Evolutionary conservation across 208 protist species (phyloP).

Genomic region (Trypanosoma brucei): DNA sequence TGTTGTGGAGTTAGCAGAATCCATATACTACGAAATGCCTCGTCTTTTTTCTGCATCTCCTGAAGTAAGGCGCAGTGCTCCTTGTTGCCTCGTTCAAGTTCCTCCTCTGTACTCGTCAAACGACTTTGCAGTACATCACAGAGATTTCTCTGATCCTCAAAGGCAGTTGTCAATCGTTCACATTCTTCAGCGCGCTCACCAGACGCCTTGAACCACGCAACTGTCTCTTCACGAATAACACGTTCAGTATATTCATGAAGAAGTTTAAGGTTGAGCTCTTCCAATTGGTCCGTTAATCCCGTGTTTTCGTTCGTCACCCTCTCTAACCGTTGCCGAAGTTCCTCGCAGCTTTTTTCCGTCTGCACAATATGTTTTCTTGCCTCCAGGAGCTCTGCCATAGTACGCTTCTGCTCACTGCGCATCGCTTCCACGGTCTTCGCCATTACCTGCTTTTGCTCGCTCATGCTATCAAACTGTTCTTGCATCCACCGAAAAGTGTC

Average conservation of each 20-base stretch:
- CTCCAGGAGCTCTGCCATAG: constrained; percentile 23
- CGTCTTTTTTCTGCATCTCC: constrained; percentile 30
- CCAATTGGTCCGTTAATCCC: constrained; percentile 14
- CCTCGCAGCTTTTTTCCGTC: constrained; percentile 6
- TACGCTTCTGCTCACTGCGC: constrained; percentile 21
- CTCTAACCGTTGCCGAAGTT: neutral
- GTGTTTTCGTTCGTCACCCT: constrained; percentile 9
- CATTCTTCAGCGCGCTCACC: constrained; percentile 28
- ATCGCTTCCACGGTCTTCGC: constrained; percentile 15
- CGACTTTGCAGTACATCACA: constrained; percentile 35
- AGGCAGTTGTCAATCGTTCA: constrained; percentile 32
- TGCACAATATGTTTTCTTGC: constrained; percentile 15
- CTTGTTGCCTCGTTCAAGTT: constrained; percentile 34
- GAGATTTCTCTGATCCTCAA: constrained; percentile 36
- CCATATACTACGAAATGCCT: constrained; percentile 40
- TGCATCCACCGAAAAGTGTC: constrained; percentile 26
- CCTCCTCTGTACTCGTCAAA: constrained; percentile 35
- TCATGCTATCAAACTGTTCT: constrained; percentile 16
- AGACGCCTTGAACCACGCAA: constrained; percentile 28
- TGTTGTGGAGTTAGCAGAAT: constrained; percentile 38
- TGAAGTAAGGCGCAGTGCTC: constrained; percentile 20
- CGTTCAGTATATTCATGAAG: constrained; percentile 31
- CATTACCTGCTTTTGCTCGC: constrained; percentile 16
- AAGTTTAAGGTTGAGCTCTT: constrained; percentile 33
- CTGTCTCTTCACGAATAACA: constrained; percentile 36